Percentiles rank a stretch among this genome's conserved stretches.
Evolutionary conservation across 1,139 yeast genomes (phyloP).

Genomic region (Candida tunisiensis): DNA sequence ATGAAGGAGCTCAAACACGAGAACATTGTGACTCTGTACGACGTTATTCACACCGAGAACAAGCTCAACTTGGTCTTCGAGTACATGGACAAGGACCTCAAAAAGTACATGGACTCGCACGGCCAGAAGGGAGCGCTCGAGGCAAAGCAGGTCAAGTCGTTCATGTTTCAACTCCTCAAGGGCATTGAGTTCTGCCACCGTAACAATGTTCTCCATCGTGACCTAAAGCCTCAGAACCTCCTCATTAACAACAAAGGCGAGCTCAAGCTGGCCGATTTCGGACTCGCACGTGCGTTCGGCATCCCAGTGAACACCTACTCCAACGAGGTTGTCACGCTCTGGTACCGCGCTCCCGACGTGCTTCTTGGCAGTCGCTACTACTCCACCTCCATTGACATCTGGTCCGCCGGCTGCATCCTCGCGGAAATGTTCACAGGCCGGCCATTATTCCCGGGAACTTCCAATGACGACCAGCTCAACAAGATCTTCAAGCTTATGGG

Average conservation of each 20-base stretch:
- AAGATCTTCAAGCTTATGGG: slow-evolving; percentile 90
- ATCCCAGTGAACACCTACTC: slow-evolving; percentile 96
- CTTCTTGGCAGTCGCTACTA: slow-evolving; percentile 87
- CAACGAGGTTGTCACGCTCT: slow-evolving; percentile 90
- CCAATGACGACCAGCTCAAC: slow-evolving; percentile 85
- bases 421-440: slow-evolving; percentile 99
- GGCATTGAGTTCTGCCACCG: slow-evolving; percentile 95
- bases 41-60: slow-evolving; percentile 93
- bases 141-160: slow-evolving; percentile 64
- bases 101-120: slow-evolving; percentile 82
- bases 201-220: slow-evolving; percentile 86
- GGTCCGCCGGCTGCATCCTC: slow-evolving; percentile 97
- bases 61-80: slow-evolving; percentile 88
- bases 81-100: slow-evolving; percentile 85
- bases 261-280: slow-evolving; percentile 91
- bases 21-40: slow-evolving; percentile 82
- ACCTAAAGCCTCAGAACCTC: slow-evolving; percentile 87
- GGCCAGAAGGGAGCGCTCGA: slow-evolving; percentile 73
- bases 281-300: slow-evolving; percentile 94
- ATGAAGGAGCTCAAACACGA: slow-evolving; percentile 95
- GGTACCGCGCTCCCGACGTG: slow-evolving; percentile 99
- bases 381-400: slow-evolving; percentile 91
- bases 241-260: slow-evolving; percentile 81
- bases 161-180: slow-evolving; percentile 80
- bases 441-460: slow-evolving; percentile 90